phyloP scores from a whole-genome alignment of 306 rosid species.

The Rubus idaeus region DNA sequence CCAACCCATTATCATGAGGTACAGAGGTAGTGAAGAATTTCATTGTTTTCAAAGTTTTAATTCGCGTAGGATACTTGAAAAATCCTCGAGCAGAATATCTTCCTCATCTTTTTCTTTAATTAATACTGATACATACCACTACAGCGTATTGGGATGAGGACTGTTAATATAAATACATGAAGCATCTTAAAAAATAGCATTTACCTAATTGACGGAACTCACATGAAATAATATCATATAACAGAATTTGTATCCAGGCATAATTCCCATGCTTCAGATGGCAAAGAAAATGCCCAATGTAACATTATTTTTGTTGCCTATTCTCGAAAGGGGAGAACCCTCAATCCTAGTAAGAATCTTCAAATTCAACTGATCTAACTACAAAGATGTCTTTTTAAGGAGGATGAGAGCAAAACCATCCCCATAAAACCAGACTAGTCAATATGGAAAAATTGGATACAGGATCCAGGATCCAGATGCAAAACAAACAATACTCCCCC shows the following conservation, averaged over 20 bases:
- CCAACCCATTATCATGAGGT: no score
- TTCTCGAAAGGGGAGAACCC: constrained; percentile 9
- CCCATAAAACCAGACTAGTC: constrained; percentile 30
- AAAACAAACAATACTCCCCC: constrained; percentile 42
- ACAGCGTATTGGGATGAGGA: no score
- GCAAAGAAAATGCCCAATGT: constrained; percentile 16
- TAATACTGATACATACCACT: no score
- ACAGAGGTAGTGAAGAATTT: no score
- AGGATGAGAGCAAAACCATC: constrained; percentile 88
- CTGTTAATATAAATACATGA: no score
- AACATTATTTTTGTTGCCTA: constrained; percentile 22
- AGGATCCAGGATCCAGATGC: constrained; percentile 35
- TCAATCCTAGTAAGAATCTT: constrained; percentile 32
- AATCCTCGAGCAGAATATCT: no score
- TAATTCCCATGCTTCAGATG: constrained; percentile 1
- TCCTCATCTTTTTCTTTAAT: no score
- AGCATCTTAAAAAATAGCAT: no score
- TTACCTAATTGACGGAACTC: background rate
- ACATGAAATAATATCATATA: background rate
- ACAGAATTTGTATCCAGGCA: constrained; percentile 1
- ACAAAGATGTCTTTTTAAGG: constrained; percentile 25
- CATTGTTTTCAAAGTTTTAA: no score
- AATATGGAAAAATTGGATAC: constrained; percentile 38
- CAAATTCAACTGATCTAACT: constrained; percentile 51
- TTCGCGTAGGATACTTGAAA: no score